Percentiles rank a stretch among this genome's conserved stretches.
Evolutionary conservation across 2,329 filamentous ascomycete genomes (phyloP).

Genomic region (Mycosphaerelloides madeirae): DNA sequence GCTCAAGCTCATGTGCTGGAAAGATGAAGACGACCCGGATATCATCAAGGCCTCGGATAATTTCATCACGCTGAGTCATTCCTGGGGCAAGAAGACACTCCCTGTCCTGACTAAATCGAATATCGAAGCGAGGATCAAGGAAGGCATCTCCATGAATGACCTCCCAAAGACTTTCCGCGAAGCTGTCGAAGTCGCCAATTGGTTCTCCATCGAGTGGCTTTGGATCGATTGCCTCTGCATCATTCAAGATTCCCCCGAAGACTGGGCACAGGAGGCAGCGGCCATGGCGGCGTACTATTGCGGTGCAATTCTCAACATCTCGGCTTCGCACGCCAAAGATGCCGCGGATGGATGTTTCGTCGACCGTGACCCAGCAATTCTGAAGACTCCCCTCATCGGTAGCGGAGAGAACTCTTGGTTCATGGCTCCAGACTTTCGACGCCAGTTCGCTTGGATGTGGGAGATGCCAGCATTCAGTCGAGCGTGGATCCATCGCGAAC

Average conservation of each 20-base stretch:
- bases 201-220: not conserved
- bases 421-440: not conserved
- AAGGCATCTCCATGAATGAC: not conserved
- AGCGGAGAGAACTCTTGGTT: not conserved
- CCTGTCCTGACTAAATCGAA: not conserved
- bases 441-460: not conserved
- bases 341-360: slow-evolving; percentile 3
- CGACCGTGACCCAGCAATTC: not conserved
- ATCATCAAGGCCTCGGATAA: too few species aligned
- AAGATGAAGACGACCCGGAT: not conserved
- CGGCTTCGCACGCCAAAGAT: slow-evolving; percentile 4
- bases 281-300: slow-evolving; percentile 7
- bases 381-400: not conserved
- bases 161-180: not conserved
- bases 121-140: not conserved
- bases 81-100: not conserved
- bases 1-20: not conserved
- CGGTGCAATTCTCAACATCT: slow-evolving; percentile 5
- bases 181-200: not conserved
- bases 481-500: slow-evolving; percentile 10
- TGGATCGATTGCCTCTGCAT: slow-evolving; percentile 10
- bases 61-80: not conserved
- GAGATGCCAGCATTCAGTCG: not conserved
- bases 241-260: slow-evolving; percentile 4
- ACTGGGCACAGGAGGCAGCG: slow-evolving; percentile 12